These are phyloP conservation scores for Conticribra guillardii DNA, from an alignment of 108 stramenopile species.

Conservation along the genomic window DNA sequence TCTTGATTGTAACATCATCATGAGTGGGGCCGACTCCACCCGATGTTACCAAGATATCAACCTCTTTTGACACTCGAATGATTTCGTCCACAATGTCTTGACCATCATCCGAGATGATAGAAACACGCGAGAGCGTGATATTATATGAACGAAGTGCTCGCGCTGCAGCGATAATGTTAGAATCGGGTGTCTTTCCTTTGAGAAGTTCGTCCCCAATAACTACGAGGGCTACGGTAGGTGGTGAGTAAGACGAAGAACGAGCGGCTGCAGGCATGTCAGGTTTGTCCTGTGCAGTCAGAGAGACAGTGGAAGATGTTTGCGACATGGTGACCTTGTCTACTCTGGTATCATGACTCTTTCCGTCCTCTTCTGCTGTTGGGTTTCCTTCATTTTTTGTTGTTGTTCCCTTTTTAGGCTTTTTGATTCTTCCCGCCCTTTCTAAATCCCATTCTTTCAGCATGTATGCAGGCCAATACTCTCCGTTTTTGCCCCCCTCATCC, in stretches of 20 bases:
- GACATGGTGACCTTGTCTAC: slow-evolving; percentile 26
- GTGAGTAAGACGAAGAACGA: slow-evolving; percentile 9
- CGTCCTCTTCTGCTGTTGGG: not conserved
- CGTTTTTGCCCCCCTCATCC: slow-evolving; percentile 33
- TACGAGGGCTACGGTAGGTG: slow-evolving; percentile 68
- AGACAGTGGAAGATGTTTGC: slow-evolving; percentile 38
- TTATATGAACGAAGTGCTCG: slow-evolving; percentile 76
- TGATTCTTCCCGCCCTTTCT: slow-evolving; percentile 84
- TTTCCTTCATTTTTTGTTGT: not conserved
- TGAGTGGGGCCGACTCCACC: slow-evolving; percentile 98
- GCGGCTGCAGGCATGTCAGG: no score
- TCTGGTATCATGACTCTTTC: slow-evolving; percentile 1
- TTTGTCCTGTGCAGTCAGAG: slow-evolving; percentile 7
- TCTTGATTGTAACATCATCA: slow-evolving; percentile 96
- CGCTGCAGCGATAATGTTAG: slow-evolving; percentile 88
- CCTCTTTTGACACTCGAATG: slow-evolving; percentile 58
- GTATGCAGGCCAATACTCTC: slow-evolving; percentile 85
- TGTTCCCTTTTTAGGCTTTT: slow-evolving; percentile 30
- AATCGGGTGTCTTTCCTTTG: slow-evolving; percentile 89
- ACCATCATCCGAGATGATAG: slow-evolving; percentile 84
- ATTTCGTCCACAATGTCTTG: slow-evolving; percentile 86
- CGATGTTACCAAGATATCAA: slow-evolving; percentile 91
- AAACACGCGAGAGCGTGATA: slow-evolving; percentile 78
- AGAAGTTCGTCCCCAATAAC: slow-evolving; percentile 96
- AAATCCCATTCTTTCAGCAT: slow-evolving; percentile 83